Percentiles rank a stretch among this genome's conserved stretches.
These are phyloP conservation scores for Mortierella alpina DNA, from an alignment of 192 early-diverging fungal genomes.

Conservation along the genomic window DNA sequence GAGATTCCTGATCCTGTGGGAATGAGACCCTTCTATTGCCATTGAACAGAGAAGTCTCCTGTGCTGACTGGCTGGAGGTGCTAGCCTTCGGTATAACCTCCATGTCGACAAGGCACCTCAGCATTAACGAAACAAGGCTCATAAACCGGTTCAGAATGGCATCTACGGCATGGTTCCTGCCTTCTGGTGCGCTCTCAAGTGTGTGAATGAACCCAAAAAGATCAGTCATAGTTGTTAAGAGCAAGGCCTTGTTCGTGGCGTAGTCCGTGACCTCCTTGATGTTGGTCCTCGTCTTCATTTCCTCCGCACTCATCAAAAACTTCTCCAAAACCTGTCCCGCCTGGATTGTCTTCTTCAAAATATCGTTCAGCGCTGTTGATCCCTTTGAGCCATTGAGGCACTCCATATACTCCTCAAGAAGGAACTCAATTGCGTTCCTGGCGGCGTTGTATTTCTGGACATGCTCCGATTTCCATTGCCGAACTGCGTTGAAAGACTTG, in stretches of 20 bases:
- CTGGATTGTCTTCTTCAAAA: conserved; percentile 26
- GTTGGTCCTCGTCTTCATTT: conserved; percentile 19
- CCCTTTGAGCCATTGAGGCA: conserved; percentile 2
- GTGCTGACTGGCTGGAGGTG: conserved; percentile 1
- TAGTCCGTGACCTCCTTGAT: conserved; percentile 29
- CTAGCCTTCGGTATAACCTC: conserved; percentile 18
- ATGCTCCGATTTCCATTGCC: conserved; percentile 40
- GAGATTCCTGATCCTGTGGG: background rate
- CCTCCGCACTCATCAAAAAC: conserved; percentile 37
- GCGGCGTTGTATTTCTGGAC: conserved; percentile 24
- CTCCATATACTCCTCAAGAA: conserved; percentile 41
- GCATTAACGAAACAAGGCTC: conserved; percentile 18
- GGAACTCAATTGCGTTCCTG: conserved; percentile 23
- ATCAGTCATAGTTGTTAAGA: conserved; percentile 15
- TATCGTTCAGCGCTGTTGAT: background rate
- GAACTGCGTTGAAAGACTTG: conserved; percentile 51
- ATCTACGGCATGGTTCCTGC: background rate
- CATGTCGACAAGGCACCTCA: conserved; percentile 28
- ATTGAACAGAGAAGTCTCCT: background rate
- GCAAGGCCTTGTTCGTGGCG: conserved; percentile 6
- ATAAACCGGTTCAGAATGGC: conserved; percentile 16
- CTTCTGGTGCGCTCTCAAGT: conserved; percentile 2
- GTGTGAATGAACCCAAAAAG: conserved; percentile 25
- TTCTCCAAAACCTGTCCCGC: conserved; percentile 19
- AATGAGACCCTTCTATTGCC: background rate